Percentiles rank a stretch among this genome's conserved stretches.
phyloP scores from a whole-genome alignment of 257 asterid genomes.

The Coffea canephora region DNA sequence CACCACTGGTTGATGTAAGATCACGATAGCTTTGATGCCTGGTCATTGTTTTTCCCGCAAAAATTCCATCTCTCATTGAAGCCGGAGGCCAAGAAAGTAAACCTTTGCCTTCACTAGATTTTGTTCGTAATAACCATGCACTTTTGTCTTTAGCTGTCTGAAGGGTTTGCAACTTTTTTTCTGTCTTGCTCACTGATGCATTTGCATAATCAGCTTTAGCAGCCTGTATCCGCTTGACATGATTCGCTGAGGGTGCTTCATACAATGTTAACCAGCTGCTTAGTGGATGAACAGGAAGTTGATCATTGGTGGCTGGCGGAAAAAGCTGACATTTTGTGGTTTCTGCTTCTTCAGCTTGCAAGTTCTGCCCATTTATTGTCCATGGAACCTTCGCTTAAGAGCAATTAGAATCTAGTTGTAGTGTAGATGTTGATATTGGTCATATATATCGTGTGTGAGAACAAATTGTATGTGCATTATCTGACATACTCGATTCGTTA shows the following conservation, averaged over 20 bases:
- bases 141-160: background rate
- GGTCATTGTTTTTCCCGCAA: background rate
- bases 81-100: background rate
- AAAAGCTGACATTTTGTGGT: background rate
- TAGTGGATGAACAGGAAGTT: background rate
- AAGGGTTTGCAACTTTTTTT: background rate
- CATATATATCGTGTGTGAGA: no score
- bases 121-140: background rate
- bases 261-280: background rate
- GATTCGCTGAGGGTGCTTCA: background rate
- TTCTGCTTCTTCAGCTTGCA: background rate
- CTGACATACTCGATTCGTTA: background rate
- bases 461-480: background rate
- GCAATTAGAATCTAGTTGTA: background rate
- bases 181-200: background rate
- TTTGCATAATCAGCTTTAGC: slow-evolving; percentile 2
- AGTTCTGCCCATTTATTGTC: background rate
- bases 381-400: background rate
- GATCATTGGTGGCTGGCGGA: background rate
- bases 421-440: background rate
- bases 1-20: background rate
- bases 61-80: background rate
- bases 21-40: background rate
- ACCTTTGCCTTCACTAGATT: background rate
- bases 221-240: background rate